Evolutionary conservation across 331 rosid genomes (phyloP), one percentile per base, ranked within the genome.

Genomic region (Acacia pycnantha): DNA sequence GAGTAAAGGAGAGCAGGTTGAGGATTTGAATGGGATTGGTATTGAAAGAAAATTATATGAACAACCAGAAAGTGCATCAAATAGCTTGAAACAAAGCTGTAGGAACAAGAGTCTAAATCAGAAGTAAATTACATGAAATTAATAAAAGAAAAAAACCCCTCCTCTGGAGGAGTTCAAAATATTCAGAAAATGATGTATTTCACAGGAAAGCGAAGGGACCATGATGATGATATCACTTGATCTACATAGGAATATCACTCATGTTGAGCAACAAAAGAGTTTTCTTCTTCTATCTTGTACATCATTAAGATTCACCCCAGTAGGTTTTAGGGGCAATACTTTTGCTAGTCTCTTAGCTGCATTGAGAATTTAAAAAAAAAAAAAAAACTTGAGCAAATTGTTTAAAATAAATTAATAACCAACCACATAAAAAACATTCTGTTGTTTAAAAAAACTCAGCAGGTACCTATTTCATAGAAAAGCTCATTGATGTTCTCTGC

Each of bases 341-440:
- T 56, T 91, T 58, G 93, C 92, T n/a, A 93, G 85, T 86, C 92
- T 89, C 88, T 88, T 87, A 50, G 93, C 97, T 93, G 88, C 90
- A 84, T 31, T 41, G 48, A 62, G 70, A 73, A 86, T 43, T 78
- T 16, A 80, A 24, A 35, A 74, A 37, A 56, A 51, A 51, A 4
- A 3, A 53, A 6, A 51, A 18, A n/a, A 18, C 56, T 51, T 15
- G 24, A 53, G 59, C 2, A 53, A 53, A 53, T 53, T 53, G 8
- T 53, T 53, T 16, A 29, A 64, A 35, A 11, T 33, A 70, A 27
- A 27, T 65, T 73, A 11, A 22, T 29, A 71, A 41, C 8, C 14
- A 27, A 58, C 9, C 74, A 65, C 54, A 47, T 69, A 35, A 47
- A 81, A 44, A 19, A 70, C 46, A 14, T 61, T 47, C n/a, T 31